Base-by-base conservation (phyloP, 1,284 basidiomycete genomes). In the Grifola frondosa region DNA sequence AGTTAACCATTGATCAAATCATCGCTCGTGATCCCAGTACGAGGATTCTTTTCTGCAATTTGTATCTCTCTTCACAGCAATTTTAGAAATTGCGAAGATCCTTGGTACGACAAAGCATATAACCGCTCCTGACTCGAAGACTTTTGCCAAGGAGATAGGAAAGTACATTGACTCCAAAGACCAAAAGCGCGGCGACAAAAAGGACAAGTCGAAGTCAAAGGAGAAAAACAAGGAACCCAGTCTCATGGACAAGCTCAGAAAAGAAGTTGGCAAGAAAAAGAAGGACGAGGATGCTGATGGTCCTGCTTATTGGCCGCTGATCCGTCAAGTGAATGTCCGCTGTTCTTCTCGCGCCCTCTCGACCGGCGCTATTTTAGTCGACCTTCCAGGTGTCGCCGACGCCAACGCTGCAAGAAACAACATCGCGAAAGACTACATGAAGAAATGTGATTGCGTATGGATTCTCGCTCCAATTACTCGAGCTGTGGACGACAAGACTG, bases 131-230 rank as follows among this genome's bases (percentile, higher is more conserved):
- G 68, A 81, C 55, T 77, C 78, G 4, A 74, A 74, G 51, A 53
- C 57, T 1, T 83, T 83, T 48, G 66, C 67, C 1, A 65, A 70
- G 49, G 73, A 80, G 54, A 80, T 84, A 33, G 69, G 64, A n/a
- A 78, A 77, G 54, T 84, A 80, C 52, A 79, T 82, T 45, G 79
- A 81, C 53, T 81, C 79, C 1, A 83, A 80, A 56, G 77, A 82
- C 44, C 71, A 74, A 50, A 77, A 75, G 54, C 69, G 76, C 13
- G 70, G 70, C 36, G 66, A 62, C 41, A 64, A 66, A 50, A 61
- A 66, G 40, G 49, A 60, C 30, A 63, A 63, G 46, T 61, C 62
- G 44, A 68, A 71, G 52, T 60, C 65, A 44, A 70, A 70, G 46
- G 60, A 67, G 28, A 68, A 68, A 45, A n/a, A n/a, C n/a, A n/a